Percentiles rank a stretch among this genome's conserved stretches.
Evolutionary conservation across 352 stramenopile genomes (phyloP).

Genomic region (Albugo candida): DNA sequence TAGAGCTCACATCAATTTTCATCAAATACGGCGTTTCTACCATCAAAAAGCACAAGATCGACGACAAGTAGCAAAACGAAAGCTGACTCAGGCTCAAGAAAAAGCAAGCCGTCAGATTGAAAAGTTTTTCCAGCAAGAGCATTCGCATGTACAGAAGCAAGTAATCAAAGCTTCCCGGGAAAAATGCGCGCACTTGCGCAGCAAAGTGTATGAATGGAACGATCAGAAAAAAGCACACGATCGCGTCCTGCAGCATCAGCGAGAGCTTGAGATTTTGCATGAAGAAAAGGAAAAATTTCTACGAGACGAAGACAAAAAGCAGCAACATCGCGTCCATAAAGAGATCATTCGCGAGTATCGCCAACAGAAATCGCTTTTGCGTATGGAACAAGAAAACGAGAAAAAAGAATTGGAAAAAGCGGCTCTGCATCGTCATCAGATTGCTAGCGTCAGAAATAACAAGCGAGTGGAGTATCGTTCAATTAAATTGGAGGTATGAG

Average conservation of each 20-base stretch:
- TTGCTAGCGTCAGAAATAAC: conserved; percentile 26
- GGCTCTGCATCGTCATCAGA: conserved; percentile 22
- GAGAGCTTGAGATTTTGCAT: conserved; percentile 25
- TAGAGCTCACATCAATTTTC: conserved; percentile 33
- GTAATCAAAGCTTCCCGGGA: conserved; percentile 18
- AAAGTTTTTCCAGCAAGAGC: conserved; percentile 7
- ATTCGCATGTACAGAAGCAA: conserved; percentile 14
- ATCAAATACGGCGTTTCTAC: conserved; percentile 32
- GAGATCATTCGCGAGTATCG: conserved; percentile 1
- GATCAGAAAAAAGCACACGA: conserved; percentile 29
- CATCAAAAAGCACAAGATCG: conserved; percentile 32
- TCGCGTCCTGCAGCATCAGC: conserved; percentile 32
- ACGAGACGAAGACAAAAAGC: conserved; percentile 13
- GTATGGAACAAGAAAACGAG: conserved; percentile 8
- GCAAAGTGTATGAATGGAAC: conserved; percentile 26
- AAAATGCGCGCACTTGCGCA: conserved; percentile 20
- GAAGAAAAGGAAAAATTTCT: neutral
- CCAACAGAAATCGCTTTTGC: neutral
- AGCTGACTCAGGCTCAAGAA: conserved; percentile 9
- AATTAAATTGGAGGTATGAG: conserved; percentile 28
- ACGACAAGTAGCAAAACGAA: conserved; percentile 10
- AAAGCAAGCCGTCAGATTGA: neutral
- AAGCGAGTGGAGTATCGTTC: conserved; percentile 43
- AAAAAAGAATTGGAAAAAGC: conserved; percentile 27
- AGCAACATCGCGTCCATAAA: conserved; percentile 12